Base-by-base conservation (phyloP, 768 basidiomycete species). In the Amanita inopinata region DNA sequence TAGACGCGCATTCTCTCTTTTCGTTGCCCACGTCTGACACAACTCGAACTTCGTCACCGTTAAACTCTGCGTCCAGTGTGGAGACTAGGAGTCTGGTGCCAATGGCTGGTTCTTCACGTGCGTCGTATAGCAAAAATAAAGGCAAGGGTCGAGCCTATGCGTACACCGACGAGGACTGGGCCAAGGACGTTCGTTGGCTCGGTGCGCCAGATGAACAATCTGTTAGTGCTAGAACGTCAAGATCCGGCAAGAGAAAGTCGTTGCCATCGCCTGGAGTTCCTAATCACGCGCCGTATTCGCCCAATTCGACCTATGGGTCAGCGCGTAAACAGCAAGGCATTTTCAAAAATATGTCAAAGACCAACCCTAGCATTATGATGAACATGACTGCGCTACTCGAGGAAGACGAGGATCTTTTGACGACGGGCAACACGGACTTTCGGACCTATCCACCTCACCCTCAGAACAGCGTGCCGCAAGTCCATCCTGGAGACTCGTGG, bases 181-280 rank as follows among this genome's bases (percentile, higher is more conserved):
- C 76, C 9, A 73, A 70, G 48, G 81, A 84, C 38, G 73, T 81
- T 12, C 69, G 77, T 24, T 82, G 76, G 77, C 73, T 85, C 22
- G 70, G 38, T 55, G 72, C 28, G 55, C 59, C 25, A 40, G 41
- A 25, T 20, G 34, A 32, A 5, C 31, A 31, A 33, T 24, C 15
- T 23, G 23, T 36, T 25, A 12, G 7, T 28, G 27, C 24, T 23
- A 27, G 15, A 31, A 12, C 10, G 3, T 19, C 19, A 12, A 25
- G 15, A 20, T 28, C 35, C 5, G n/a, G 7, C 27, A 44, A 44
- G 35, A 17, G 27, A 44, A 44, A 36, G 43, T 14, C 34, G 1
- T 5, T 37, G 12, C 40, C 39, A 40, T 18, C 24, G 20, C 44
- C 20, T 34, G 14, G 3, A 18, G 30, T 6, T 30, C 39, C 3